A percentile compares a stretch with the other conserved stretches of the same genome.
Conservation (phyloP, 306 rosid species). For the Spatholobus suberectus region DNA sequence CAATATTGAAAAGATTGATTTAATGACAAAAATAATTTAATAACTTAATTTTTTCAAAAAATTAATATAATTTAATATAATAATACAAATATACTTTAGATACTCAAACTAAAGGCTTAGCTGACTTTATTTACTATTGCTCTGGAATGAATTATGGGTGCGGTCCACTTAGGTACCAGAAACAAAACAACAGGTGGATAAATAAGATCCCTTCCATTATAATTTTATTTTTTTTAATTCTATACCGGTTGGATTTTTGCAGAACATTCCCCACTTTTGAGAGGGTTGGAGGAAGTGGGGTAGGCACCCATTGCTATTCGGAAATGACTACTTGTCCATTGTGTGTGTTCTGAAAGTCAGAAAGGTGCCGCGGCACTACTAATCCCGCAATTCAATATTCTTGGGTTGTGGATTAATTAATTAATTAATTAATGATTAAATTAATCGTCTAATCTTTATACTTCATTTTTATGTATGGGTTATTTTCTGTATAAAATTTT, state of each 20-base stretch:
- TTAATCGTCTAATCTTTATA: neutral
- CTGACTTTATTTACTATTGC: neutral
- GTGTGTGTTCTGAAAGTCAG: neutral
- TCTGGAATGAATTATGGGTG: neutral
- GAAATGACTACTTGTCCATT: conserved; percentile 42
- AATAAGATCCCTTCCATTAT: conserved; percentile 3
- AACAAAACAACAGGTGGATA: neutral
- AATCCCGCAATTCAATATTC: conserved; percentile 15
- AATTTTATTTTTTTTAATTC: neutral
- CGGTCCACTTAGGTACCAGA: neutral
- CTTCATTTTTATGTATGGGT: no score
- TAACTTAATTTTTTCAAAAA: neutral
- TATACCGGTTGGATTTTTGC: conserved; percentile 32
- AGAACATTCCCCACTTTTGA: conserved; percentile 39
- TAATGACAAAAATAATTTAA: neutral
- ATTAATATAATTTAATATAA: neutral
- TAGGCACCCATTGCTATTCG: neutral
- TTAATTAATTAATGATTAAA: neutral
- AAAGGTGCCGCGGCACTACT: neutral
- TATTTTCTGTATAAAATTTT: no score
- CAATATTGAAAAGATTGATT: neutral
- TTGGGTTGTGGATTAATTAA: neutral
- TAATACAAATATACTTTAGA: neutral
- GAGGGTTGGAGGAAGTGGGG: conserved; percentile 39
- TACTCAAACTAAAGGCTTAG: neutral